Conservation (phyloP, 1,284 basidiomycete genomes). For the Malassezia vespertilionis region DNA sequence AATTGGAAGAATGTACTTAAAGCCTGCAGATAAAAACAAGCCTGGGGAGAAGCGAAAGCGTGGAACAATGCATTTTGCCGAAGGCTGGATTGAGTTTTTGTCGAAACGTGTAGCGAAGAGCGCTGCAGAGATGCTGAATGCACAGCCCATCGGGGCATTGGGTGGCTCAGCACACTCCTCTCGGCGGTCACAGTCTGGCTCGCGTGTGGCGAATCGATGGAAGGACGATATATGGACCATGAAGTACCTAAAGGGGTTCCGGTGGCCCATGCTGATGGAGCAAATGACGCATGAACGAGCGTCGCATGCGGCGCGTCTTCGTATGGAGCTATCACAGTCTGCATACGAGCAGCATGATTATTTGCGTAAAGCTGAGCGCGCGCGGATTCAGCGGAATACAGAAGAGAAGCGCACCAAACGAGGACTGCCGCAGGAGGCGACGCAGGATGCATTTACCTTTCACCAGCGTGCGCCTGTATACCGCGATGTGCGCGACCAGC, state of each 20-base stretch:
- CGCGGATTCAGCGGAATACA: slow-evolving; percentile 77
- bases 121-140: slow-evolving; percentile 89
- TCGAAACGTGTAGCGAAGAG: slow-evolving; percentile 82
- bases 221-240: slow-evolving; percentile 98
- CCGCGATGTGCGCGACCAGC: slow-evolving; percentile 38
- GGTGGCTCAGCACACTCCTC: slow-evolving; percentile 20
- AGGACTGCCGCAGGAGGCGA: slow-evolving; percentile 16
- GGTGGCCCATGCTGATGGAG: slow-evolving; percentile 97
- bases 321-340: slow-evolving; percentile 82
- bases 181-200: slow-evolving; percentile 16
- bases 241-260: slow-evolving; percentile 95
- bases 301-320: slow-evolving; percentile 70
- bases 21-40: slow-evolving; percentile 26
- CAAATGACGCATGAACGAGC: slow-evolving; percentile 95
- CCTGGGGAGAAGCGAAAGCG: slow-evolving; percentile 20
- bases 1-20: slow-evolving; percentile 40
- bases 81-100: slow-evolving; percentile 97
- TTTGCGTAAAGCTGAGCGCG: slow-evolving; percentile 84
- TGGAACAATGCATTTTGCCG: slow-evolving; percentile 65
- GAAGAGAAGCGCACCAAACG: slow-evolving; percentile 55
- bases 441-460: slow-evolving; percentile 29
- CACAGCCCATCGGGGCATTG: slow-evolving; percentile 64
- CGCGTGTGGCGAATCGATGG: slow-evolving; percentile 53
- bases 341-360: slow-evolving; percentile 83
- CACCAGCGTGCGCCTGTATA: slow-evolving; percentile 35